These are phyloP conservation scores for Multifurca ochricompacta DNA, from an alignment of 768 basidiomycete genomes.

Conservation along the genomic window DNA sequence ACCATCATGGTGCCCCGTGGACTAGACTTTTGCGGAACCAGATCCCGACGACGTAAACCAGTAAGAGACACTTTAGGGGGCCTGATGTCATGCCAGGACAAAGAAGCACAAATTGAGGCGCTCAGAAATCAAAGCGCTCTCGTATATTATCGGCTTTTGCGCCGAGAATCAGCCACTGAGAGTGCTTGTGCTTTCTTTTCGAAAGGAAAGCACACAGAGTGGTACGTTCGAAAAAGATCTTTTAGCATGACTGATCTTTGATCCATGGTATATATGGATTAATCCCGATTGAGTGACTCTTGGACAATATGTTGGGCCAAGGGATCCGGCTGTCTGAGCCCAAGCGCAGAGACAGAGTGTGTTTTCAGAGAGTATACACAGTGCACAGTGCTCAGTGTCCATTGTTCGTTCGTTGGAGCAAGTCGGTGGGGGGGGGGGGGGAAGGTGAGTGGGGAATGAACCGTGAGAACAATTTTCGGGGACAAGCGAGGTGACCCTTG, in stretches of 20 bases:
- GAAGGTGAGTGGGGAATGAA: too few species aligned
- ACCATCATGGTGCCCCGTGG: slow-evolving; percentile 3
- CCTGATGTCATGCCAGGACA: not conserved
- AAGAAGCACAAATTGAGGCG: not conserved
- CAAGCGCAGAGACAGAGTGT: not conserved
- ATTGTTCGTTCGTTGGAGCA: not conserved
- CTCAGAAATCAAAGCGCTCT: not conserved
- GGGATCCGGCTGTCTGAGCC: not conserved
- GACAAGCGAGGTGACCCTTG: not conserved
- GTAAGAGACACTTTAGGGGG: not conserved
- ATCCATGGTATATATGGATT: not conserved
- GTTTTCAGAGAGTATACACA: too few species aligned
- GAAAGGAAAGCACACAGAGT: too few species aligned
- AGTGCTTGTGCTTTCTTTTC: not conserved
- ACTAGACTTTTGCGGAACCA: not conserved
- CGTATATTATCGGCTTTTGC: not conserved
- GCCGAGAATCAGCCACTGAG: not conserved
- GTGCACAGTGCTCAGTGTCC: too few species aligned
- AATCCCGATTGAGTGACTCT: not conserved
- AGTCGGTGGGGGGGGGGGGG: not conserved
- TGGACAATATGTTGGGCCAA: too few species aligned
- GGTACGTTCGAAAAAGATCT: not conserved
- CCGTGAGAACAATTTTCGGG: slow-evolving; percentile 7
- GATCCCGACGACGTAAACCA: not conserved
- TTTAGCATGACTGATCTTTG: not conserved